Evolutionary conservation across 176 grass and related monocot genomes (phyloP).

Genomic region (Triticum aestivum): IWGSC_CS_RefSeq_v2.1 NC_057801.1:72557532-72558031

Average conservation of each 20-base stretch:
- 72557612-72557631: neutral
- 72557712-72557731: neutral
- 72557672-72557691: neutral
- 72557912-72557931: conserved; percentile 97
- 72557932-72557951: conserved; percentile 94
- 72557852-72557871: no score
- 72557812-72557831: neutral
- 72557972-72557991: neutral
- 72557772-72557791: neutral
- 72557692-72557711: neutral
- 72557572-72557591: neutral
- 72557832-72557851: no score
- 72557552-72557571: neutral
- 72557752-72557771: neutral
- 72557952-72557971: conserved; percentile 47
- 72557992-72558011: neutral
- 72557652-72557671: neutral
- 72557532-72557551: neutral
- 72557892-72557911: conserved; percentile 88
- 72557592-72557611: neutral
- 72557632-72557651: neutral
- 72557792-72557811: neutral
- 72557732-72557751: neutral
- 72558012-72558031: no score
- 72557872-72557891: conserved; percentile 56